phyloP scores from a whole-genome alignment of 2,329 filamentous ascomycete genomes.

The Cercospora zeina region DNA sequence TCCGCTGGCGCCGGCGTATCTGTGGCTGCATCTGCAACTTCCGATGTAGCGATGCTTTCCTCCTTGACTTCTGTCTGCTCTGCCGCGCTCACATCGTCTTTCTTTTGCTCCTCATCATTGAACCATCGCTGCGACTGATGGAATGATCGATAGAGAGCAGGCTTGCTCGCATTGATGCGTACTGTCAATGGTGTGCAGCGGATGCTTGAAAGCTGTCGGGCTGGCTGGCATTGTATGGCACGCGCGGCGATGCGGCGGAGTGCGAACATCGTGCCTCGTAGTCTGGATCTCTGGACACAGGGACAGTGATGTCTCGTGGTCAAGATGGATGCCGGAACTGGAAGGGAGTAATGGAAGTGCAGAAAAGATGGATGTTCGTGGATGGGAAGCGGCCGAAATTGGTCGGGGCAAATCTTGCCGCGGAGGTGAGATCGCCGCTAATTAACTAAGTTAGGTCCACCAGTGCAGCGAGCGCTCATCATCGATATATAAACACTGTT shows the following conservation, averaged over 20 bases:
- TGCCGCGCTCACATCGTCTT: constrained; percentile 36
- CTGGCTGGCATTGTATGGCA: constrained; percentile 52
- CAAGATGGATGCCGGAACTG: not conserved
- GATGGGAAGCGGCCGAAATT: not conserved
- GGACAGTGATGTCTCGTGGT: not conserved
- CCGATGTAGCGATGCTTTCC: constrained; percentile 29
- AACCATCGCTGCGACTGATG: constrained; percentile 44
- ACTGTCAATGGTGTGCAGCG: constrained; percentile 25
- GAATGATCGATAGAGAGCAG: constrained; percentile 41
- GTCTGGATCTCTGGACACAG: not conserved
- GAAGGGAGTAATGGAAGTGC: not conserved
- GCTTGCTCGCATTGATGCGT: constrained; percentile 44
- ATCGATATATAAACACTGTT: not conserved
- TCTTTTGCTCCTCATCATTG: constrained; percentile 42
- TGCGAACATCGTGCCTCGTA: constrained; percentile 51
- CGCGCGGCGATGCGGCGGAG: constrained; percentile 60
- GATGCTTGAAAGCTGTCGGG: constrained; percentile 44
- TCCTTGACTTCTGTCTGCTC: constrained; percentile 36
- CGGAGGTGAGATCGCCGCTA: constrained; percentile 2
- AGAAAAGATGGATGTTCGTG: constrained; percentile 1
- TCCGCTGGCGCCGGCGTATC: constrained; percentile 20
- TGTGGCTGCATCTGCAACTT: constrained; percentile 33
- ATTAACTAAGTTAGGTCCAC: too few species aligned
- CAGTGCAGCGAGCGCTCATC: not conserved
- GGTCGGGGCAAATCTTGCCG: constrained; percentile 5